Base-by-base conservation (phyloP, 345 rosid genomes). In the Citrus trifoliata region DNA sequence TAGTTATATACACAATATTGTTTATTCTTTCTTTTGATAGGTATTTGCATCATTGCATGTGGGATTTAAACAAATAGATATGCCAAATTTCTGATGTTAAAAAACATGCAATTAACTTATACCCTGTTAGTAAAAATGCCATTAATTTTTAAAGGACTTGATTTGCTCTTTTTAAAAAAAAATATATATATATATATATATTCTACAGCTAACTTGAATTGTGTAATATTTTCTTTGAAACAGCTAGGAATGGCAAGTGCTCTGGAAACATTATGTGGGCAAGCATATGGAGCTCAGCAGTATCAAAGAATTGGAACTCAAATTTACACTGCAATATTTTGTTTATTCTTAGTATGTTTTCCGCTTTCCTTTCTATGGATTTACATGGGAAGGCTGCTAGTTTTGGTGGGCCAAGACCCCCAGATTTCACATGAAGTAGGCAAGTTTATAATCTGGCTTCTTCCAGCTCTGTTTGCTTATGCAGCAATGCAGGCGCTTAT, bases 221-320 rank as follows among this genome's bases (percentile, higher is more conserved):
- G 2, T 22, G 22, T 21, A 30, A 67, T 76, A 1, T 64, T 24
- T 51, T 3, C n/a, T 5, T 53, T 77, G 35, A 21, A n/a, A 63
- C 92, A 92, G 98, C 32, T 87, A 53, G 98, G 99, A 51, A 88
- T 93, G 85, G 84, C 96, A 1, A 83, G 82, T 84, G 97, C 91
- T 9, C 77, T 92, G 79, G 97, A 95, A 82, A 95, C 98, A 37
- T 68, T 95, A 60, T 86, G 93, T 74, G 97, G 99, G 12, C 97
- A 92, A 88, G 94, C 97, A 3, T 84, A 87, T 78, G 98, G 97
- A 83, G 95, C 97, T 42, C 67, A 88, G 33, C 95, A 89, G 30
- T 91, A 80, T 30, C 71, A 73, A 53, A 93, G 70, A 81, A 83
- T 93, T 12, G 95, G 95, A 76, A 85, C 74, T 66, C 90, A 89